phyloP scores from a whole-genome alignment of 805 yeast species.

The Pichia nanzhaoensis region DNA sequence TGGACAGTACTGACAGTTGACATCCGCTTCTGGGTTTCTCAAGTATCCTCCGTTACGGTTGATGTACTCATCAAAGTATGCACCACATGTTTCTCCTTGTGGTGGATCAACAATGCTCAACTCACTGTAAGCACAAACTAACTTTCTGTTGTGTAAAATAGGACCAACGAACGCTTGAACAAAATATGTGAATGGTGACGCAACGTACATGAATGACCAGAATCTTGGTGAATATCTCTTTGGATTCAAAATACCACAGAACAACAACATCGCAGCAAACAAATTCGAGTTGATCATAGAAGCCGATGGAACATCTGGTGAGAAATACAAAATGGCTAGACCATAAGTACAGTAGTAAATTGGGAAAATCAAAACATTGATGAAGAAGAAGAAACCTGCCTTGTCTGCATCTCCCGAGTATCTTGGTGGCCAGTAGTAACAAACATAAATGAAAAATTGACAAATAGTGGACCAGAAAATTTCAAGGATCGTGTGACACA shows the following conservation, averaged over 20 bases:
- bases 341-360: slow-evolving; percentile 45
- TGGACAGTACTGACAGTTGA: slow-evolving; percentile 44
- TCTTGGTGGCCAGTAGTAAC: slow-evolving; percentile 33
- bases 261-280: slow-evolving; percentile 52
- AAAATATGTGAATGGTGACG: slow-evolving; percentile 68
- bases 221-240: slow-evolving; percentile 50
- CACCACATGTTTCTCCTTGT: slow-evolving; percentile 56
- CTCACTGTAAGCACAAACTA: slow-evolving; percentile 45
- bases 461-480: slow-evolving; percentile 49
- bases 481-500: slow-evolving; percentile 52
- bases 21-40: slow-evolving; percentile 43
- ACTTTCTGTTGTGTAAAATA: slow-evolving; percentile 42
- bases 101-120: slow-evolving; percentile 48
- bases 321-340: slow-evolving; percentile 45
- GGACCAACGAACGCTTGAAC: slow-evolving; percentile 47
- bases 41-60: slow-evolving; percentile 48
- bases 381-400: slow-evolving; percentile 43
- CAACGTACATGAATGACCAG: slow-evolving; percentile 58
- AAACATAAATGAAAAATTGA: slow-evolving; percentile 41
- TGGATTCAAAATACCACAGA: slow-evolving; percentile 67
- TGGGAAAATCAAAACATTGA: slow-evolving; percentile 34
- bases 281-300: slow-evolving; percentile 50
- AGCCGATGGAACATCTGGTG: slow-evolving; percentile 65
- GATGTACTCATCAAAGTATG: slow-evolving; percentile 39
- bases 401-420: slow-evolving; percentile 31